phyloP scores from a whole-genome alignment of 306 rosid species.

The Potentilla sterilis region DNA sequence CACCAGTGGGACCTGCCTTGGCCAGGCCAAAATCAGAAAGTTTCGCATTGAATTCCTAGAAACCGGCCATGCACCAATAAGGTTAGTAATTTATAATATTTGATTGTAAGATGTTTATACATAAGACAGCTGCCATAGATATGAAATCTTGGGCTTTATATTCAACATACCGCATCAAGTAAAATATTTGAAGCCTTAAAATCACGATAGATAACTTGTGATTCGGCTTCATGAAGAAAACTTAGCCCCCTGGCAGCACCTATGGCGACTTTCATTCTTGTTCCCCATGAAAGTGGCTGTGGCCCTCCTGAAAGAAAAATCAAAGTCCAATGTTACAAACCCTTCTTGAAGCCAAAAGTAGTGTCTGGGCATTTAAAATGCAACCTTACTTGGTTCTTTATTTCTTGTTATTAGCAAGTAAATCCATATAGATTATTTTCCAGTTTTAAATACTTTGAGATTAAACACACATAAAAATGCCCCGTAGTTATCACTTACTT shows the following conservation, averaged over 20 bases:
- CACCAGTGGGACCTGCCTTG: constrained; percentile 95
- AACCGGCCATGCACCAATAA: constrained; percentile 19
- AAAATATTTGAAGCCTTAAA: constrained; percentile 95
- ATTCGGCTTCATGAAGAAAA: constrained; percentile 88
- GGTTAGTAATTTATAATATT: constrained; percentile 6
- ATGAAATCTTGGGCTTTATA: constrained; percentile 6
- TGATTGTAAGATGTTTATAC: neutral
- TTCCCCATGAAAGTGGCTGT: constrained; percentile 82
- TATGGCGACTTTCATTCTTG: constrained; percentile 88
- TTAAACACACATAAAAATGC: neutral
- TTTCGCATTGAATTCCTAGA: constrained; percentile 81
- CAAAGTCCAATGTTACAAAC: constrained; percentile 4
- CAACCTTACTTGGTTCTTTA: neutral
- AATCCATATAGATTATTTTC: neutral
- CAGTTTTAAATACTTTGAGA: constrained; percentile 2
- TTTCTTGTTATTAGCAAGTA: neutral
- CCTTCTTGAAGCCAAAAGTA: constrained; percentile 7
- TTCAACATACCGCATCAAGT: constrained; percentile 67
- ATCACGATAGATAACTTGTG: constrained; percentile 95
- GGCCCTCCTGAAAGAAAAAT: constrained; percentile 64
- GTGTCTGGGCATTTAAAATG: neutral
- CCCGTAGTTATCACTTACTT: constrained; percentile 48
- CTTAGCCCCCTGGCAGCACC: constrained; percentile 93
- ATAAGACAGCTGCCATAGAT: neutral
- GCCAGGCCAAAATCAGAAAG: constrained; percentile 98